phyloP scores from a whole-genome alignment of 352 stramenopile species.

The Globisporangium recalcitrans region DNA sequence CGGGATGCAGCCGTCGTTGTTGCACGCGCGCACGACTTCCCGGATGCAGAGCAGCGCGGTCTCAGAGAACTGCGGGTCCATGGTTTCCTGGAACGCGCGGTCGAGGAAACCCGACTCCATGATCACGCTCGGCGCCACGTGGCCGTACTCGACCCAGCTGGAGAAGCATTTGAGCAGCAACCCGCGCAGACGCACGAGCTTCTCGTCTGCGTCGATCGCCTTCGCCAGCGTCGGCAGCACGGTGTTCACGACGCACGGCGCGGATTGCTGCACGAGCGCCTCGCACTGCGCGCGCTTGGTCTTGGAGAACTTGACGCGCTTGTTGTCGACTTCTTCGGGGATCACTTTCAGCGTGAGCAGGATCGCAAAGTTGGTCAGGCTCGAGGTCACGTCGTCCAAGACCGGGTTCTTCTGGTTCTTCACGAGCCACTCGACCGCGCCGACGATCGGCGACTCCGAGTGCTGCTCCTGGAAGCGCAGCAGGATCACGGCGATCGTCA shows the following conservation, averaged over 20 bases:
- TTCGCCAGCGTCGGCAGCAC: conserved; percentile 54
- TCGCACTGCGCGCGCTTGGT: conserved; percentile 56
- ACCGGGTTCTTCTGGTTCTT: conserved; percentile 53
- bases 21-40: conserved; percentile 63
- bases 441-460: conserved; percentile 40
- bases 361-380: conserved; percentile 69
- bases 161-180: conserved; percentile 59
- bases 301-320: conserved; percentile 76
- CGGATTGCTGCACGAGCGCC: conserved; percentile 59
- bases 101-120: conserved; percentile 59
- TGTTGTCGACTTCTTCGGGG: conserved; percentile 74
- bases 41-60: conserved; percentile 55
- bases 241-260: conserved; percentile 48
- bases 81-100: conserved; percentile 52
- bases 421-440: conserved; percentile 72
- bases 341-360: conserved; percentile 72
- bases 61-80: conserved; percentile 30
- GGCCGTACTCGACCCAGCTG: conserved; percentile 74
- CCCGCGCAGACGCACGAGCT: conserved; percentile 35
- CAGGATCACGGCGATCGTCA: conserved; percentile 74
- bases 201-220: conserved; percentile 50
- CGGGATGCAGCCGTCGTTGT: conserved; percentile 49
- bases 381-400: conserved; percentile 32
- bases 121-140: conserved; percentile 42
- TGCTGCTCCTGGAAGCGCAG: conserved; percentile 71